Evolutionary conservation across 31 red algal genomes (phyloP), one percentile per base, ranked within the genome.

Genomic region (Bonnemaisonia californica): DNA sequence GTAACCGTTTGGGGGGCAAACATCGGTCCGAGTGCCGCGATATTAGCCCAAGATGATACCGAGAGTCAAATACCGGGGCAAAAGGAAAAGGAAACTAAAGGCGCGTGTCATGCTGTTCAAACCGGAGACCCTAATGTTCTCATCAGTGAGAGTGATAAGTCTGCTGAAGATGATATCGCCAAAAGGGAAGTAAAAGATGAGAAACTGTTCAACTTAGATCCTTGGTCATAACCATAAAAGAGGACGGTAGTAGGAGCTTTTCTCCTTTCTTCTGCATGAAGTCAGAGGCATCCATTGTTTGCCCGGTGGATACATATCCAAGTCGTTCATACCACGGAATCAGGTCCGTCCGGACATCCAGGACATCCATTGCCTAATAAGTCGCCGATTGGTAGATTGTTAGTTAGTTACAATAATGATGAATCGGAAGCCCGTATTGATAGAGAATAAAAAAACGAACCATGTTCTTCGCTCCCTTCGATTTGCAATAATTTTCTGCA

Each of bases 211-310:
- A 13, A 11, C 36, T 36, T 32, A 70, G 29, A 8, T 57, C 21
- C 60, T 35, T 22, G 54, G 36, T 30, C 69, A 94, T 62, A 0
- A 88, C 33, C 58, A 94, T 71, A 80, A 94, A 94, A 54, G 22
- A 54, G 16, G 69, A 41, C 21, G 85, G 84, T 21, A 80, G 57
- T 12, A 94, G 63, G 28, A 94, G 62, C 0, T 22, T 54, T 42
- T 94, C 91, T 11, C 78, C 91, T 60, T 89, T 89, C 0, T 22
- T 63, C 60, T 84, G 64, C 38, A 94, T 83, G 63, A 94, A 79
- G 34, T 74, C 70, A 40, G 31, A 51, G n/a, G 85, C 85, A 48
- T 86, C 79, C 1, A 82, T 26, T 1, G 47, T 18, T 22, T 54
- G 28, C 1, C 82, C 84, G 31, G 48, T 76, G 42, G 54, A 58